Evolutionary conservation across 2,329 filamentous ascomycete species (phyloP), one percentile per base, ranked within the genome.

Genomic region (Exutisphaerella laricina): DNA sequence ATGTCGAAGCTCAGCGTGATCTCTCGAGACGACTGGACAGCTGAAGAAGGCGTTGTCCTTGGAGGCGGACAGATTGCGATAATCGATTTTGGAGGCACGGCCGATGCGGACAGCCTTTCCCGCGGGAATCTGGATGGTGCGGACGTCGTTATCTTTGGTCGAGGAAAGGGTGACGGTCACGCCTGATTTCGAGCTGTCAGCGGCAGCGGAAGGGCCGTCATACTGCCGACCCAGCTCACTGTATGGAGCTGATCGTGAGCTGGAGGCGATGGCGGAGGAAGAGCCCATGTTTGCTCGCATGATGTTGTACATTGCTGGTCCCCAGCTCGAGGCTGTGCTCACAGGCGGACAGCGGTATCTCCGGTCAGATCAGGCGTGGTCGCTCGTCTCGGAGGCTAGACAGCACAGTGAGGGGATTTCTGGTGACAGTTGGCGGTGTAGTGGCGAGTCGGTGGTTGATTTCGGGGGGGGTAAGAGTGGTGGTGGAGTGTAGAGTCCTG

Each of bases 41-140:
- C 62, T 58, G 54, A 63, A 65, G 16, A 63, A 54, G 18, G 58
- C 58, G 55, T 66, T 66, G 47, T 54, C 43, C 7, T 35, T 4
- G 5, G 39, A 23, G 2, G 58, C 46, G 2, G 35, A 34, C 26
- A 60, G 53, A 26, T 58, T 56, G 56, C 69, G 69, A 52, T 52
- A 33, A 4, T 57, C 48, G 41, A 62, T 66, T 40, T 57, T 64
- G 8, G 70, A 73, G 1, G 69, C 61, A 17, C 70, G 69, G 23
- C 69, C 69, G 49, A 73, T 63, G 16, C 54, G 54, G 21, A 68
- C 51, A 7, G 50, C 52, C 7, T 55, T 26, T 28, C 46, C 45
- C 16, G 47, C 34, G 14, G 30, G 6, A 6, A 58, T 35, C 20
- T 32, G 45, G 45, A 58, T 43, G 23, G 42, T 46, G 30, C 58